Conservation (phyloP, 2,329 filamentous ascomycete genomes). For the Aspergillus pseudonomiae region DNA sequence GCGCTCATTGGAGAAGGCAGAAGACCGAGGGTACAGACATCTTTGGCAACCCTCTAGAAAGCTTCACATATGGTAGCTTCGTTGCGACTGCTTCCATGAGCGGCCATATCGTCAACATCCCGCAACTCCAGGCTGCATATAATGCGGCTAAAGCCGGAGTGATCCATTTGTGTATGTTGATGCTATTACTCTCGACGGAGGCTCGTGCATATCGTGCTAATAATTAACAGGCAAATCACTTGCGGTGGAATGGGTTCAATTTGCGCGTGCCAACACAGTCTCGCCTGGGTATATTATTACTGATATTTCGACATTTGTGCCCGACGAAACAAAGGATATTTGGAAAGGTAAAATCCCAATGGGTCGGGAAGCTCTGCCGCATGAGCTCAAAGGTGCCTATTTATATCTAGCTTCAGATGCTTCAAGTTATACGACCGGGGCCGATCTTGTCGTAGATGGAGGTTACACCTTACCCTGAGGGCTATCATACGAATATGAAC, state of each 20-base stretch:
- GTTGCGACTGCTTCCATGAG: slow-evolving; percentile 67
- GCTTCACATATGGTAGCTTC: slow-evolving; percentile 30
- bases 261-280: slow-evolving; percentile 57
- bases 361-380: slow-evolving; percentile 60
- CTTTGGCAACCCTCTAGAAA: slow-evolving; percentile 61
- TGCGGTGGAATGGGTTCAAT: slow-evolving; percentile 56
- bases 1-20: slow-evolving; percentile 25
- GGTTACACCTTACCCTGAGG: slow-evolving; percentile 52
- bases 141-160: slow-evolving; percentile 58
- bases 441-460: slow-evolving; percentile 71
- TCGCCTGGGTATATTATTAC: slow-evolving; percentile 55
- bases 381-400: slow-evolving; percentile 76
- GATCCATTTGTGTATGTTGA: slow-evolving; percentile 45
- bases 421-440: slow-evolving; percentile 73
- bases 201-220: neutral
- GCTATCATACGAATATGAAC: too few species aligned
- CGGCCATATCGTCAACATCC: slow-evolving; percentile 68
- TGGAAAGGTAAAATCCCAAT: slow-evolving; percentile 10
- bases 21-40: slow-evolving; percentile 42
- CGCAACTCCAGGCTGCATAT: slow-evolving; percentile 49
- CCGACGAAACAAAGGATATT: slow-evolving; percentile 4
- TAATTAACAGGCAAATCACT: slow-evolving; percentile 47
- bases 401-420: slow-evolving; percentile 76
- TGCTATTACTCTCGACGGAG: too few species aligned
- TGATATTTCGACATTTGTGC: slow-evolving; percentile 36